Conservation (phyloP, 495 filamentous ascomycete species). For the Podospora conica region DNA sequence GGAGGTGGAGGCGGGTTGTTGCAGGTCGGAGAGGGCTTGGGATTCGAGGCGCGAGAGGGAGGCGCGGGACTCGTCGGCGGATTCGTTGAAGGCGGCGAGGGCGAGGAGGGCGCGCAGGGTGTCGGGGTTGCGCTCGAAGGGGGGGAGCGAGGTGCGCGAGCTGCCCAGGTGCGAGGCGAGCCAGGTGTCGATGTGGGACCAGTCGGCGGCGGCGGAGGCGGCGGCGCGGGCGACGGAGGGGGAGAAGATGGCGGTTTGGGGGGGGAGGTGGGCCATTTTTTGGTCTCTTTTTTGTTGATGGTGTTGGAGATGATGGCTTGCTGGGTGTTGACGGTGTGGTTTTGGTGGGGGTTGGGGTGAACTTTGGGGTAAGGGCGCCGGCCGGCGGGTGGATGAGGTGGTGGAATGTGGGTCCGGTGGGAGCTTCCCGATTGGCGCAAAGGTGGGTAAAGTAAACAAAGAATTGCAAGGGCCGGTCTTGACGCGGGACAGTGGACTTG, state of each 20-base stretch:
- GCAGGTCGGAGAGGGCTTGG: constrained; percentile 48
- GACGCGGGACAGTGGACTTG: constrained; percentile 13
- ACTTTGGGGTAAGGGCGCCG: background rate
- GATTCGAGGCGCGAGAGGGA: constrained; percentile 56
- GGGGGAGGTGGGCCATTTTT: constrained; percentile 49
- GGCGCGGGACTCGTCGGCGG: constrained; percentile 68
- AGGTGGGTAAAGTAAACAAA: constrained; percentile 27
- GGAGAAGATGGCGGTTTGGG: constrained; percentile 58
- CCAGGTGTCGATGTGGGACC: constrained; percentile 82
- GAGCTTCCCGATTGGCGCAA: constrained; percentile 19
- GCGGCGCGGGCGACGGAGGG: constrained; percentile 62
- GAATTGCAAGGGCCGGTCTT: constrained; percentile 9
- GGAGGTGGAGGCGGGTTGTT: constrained; percentile 7
- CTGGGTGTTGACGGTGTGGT: background rate
- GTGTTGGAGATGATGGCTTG: background rate
- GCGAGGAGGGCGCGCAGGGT: constrained; percentile 72
- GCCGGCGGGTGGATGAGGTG: background rate
- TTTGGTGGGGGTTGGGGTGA: background rate
- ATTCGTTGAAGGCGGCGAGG: constrained; percentile 70
- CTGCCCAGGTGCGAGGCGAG: constrained; percentile 59
- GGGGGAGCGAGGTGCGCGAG: constrained; percentile 37
- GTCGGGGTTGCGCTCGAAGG: constrained; percentile 79
- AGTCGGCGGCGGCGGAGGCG: constrained; percentile 68
- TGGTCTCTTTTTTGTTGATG: background rate
- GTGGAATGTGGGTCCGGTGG: background rate